A percentile compares a stretch with the other conserved stretches of the same genome.
Conservation (phyloP, 1,139 yeast species). For the Kluyveromyces marxianus region DNA sequence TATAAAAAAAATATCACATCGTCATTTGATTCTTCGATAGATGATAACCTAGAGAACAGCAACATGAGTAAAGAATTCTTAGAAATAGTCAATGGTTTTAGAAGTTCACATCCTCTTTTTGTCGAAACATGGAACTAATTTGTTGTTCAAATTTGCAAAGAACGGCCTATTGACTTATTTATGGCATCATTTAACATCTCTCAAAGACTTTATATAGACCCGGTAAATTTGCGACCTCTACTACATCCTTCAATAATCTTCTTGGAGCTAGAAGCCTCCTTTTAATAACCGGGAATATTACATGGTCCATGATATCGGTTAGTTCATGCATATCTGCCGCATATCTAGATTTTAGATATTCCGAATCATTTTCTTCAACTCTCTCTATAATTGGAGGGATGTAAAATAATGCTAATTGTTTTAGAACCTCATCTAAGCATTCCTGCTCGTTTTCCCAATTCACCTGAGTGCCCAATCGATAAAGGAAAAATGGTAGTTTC, state of each 20-base stretch:
- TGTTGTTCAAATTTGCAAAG: too few species aligned
- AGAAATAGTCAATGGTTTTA: conserved; percentile 17
- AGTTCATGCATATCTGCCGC: conserved; percentile 19
- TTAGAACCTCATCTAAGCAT: conserved; percentile 59
- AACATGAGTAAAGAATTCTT: conserved; percentile 12
- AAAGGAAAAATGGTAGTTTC: conserved; percentile 62
- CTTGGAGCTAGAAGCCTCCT: conserved; percentile 60
- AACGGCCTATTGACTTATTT: neutral
- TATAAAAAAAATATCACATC: too few species aligned
- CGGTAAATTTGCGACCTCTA: conserved; percentile 87
- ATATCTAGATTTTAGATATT: conserved; percentile 14
- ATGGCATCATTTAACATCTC: conserved; percentile 47
- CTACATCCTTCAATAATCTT: conserved; percentile 44
- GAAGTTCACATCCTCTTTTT: neutral
- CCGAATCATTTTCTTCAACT: conserved; percentile 13
- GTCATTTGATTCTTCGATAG: too few species aligned
- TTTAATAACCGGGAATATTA: conserved; percentile 61
- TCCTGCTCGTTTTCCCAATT: conserved; percentile 59
- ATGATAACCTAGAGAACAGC: neutral
- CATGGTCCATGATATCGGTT: conserved; percentile 43
- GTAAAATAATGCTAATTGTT: conserved; percentile 66
- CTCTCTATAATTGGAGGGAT: conserved; percentile 51
- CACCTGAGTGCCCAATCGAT: conserved; percentile 50
- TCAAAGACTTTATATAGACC: conserved; percentile 89
- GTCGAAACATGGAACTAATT: neutral